Conservation (phyloP, 805 yeast species). For the Candida ovalis region DNA sequence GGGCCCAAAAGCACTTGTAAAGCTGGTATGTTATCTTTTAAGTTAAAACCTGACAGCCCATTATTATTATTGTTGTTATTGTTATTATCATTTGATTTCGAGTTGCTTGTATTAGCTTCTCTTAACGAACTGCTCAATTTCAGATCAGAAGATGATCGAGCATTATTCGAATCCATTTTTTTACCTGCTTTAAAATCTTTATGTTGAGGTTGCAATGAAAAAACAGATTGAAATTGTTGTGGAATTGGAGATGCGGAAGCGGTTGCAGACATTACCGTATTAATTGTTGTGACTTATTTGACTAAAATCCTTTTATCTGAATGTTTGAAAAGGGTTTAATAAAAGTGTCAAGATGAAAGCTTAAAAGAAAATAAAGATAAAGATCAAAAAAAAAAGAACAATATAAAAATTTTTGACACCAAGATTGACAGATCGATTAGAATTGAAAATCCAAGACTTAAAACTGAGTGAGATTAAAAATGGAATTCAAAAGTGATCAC, state of each 20-base stretch:
- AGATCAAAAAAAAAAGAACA: too few species aligned
- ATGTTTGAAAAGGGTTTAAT: too few species aligned
- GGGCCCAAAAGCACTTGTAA: conserved; percentile 50
- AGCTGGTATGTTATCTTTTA: conserved; percentile 28
- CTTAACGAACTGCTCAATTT: neutral
- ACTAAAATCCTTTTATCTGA: too few species aligned
- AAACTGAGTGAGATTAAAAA: too few species aligned
- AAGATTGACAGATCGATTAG: too few species aligned
- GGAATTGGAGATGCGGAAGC: neutral
- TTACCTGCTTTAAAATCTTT: neutral
- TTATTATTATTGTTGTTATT: neutral
- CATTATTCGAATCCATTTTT: neutral
- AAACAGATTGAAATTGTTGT: conserved; percentile 2
- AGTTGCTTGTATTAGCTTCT: neutral
- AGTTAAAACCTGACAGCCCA: too few species aligned
- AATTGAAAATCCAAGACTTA: too few species aligned
- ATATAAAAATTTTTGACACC: too few species aligned
- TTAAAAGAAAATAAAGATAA: too few species aligned
- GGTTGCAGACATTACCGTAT: neutral
- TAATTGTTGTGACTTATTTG: neutral
- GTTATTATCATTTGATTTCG: neutral
- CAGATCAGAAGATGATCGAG: neutral
- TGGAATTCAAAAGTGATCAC: too few species aligned
- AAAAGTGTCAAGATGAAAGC: too few species aligned
- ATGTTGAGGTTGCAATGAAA: conserved; percentile 1